These are phyloP conservation scores for Fusarium mangiferae DNA, from an alignment of 2,329 filamentous ascomycete genomes.

Conservation along the genomic window DNA sequence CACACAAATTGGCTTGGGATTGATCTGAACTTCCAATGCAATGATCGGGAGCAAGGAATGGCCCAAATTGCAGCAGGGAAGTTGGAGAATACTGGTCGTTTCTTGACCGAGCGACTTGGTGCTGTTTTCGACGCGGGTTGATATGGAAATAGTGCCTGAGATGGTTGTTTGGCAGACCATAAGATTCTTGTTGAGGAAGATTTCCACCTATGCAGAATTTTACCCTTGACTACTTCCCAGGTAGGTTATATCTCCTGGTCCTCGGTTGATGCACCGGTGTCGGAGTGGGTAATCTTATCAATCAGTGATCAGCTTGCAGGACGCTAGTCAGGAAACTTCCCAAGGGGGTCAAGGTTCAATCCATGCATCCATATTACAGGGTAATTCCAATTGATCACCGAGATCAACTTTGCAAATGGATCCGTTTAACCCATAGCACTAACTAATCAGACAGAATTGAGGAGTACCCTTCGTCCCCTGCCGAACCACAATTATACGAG, in stretches of 20 bases:
- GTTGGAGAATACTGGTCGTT: not conserved
- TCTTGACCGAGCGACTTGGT: too few relatives aligned
- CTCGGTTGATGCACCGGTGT: not conserved
- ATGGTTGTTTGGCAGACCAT: not conserved
- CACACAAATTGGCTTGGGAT: not conserved
- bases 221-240: not conserved
- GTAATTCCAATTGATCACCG: not conserved
- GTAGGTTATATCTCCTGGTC: not conserved
- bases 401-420: constrained; percentile 7
- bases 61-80: not conserved
- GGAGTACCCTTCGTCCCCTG: constrained; percentile 10
- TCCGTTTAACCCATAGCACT: not conserved
- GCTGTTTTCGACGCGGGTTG: not conserved
- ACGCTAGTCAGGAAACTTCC: constrained; percentile 27
- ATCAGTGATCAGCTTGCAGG: constrained; percentile 44
- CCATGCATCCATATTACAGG: constrained; percentile 12
- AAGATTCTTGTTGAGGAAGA: not conserved
- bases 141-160: not conserved
- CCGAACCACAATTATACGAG: constrained; percentile 2
- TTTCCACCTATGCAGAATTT: not conserved
- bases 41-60: not conserved
- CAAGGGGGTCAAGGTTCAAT: constrained; percentile 2
- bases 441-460: constrained; percentile 10
- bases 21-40: not conserved
- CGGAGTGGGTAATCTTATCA: constrained; percentile 44